Percentiles rank a stretch among this genome's conserved stretches.
Evolutionary conservation across 495 filamentous ascomycete genomes (phyloP).

Genomic region (Penicillium herquei): DNA sequence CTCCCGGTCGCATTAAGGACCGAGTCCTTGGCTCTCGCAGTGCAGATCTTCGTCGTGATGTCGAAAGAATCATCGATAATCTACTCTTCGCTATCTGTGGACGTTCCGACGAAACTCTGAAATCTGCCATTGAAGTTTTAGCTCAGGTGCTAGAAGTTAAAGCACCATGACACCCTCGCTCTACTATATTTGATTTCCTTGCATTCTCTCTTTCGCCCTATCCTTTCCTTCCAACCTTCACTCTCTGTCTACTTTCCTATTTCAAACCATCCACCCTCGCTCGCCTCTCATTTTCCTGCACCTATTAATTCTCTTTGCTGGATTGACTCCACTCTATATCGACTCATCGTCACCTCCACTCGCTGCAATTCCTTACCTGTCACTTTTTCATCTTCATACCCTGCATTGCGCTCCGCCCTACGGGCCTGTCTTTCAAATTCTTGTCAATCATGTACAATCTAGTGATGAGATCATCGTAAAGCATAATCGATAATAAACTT

Average conservation of each 20-base stretch:
- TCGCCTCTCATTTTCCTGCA: neutral
- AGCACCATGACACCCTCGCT: constrained; percentile 9
- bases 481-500: constrained; percentile 26
- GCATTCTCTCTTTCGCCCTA: neutral
- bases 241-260: constrained; percentile 10
- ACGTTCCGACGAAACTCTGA: constrained; percentile 35
- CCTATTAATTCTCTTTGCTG: too few relatives aligned
- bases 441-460: constrained; percentile 14
- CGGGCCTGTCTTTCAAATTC: constrained; percentile 4
- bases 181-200: neutral
- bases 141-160: constrained; percentile 44
- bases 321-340: constrained; percentile 7
- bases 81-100: constrained; percentile 41
- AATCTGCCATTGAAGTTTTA: constrained; percentile 41
- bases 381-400: constrained; percentile 21
- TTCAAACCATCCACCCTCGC: neutral
- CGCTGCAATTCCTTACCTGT: neutral
- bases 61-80: constrained; percentile 43
- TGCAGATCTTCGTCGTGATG: constrained; percentile 31
- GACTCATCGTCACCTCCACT: constrained; percentile 4
- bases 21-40: constrained; percentile 32
- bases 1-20: constrained; percentile 31
- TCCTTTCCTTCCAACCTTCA: neutral
- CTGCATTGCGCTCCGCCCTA: constrained; percentile 25
- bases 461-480: constrained; percentile 16